These are phyloP conservation scores for Aaosphaeria pasadenensis DNA, from an alignment of 2,329 filamentous ascomycete species.

Conservation along the genomic window DNA sequence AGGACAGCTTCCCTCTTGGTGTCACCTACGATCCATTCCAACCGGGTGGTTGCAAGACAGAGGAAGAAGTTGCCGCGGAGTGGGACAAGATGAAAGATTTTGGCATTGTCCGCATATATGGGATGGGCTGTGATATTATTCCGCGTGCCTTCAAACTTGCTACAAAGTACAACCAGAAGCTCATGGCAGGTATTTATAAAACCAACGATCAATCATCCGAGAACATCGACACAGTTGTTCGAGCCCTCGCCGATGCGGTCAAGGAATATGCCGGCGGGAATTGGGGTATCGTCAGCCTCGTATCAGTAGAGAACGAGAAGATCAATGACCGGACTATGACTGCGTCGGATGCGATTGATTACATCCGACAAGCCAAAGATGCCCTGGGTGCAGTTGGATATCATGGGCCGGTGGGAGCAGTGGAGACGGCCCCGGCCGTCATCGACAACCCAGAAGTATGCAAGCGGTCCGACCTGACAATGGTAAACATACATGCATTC, in stretches of 20 bases:
- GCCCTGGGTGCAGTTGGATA: constrained; percentile 64
- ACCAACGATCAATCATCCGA: constrained; percentile 39
- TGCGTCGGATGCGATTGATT: constrained; percentile 54
- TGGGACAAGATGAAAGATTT: constrained; percentile 60
- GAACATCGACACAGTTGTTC: constrained; percentile 50
- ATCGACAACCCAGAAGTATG: constrained; percentile 68
- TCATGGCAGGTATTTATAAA: constrained; percentile 74
- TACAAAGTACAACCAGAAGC: constrained; percentile 61
- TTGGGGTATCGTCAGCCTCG: constrained; percentile 68
- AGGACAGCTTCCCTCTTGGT: constrained; percentile 20
- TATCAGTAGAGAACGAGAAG: constrained; percentile 78
- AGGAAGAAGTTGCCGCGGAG: constrained; percentile 62
- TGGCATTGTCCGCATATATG: constrained; percentile 71
- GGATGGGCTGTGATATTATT: constrained; percentile 74
- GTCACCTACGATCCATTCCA: constrained; percentile 34
- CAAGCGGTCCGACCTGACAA: constrained; percentile 71
- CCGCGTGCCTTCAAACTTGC: constrained; percentile 61
- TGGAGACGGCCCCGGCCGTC: constrained; percentile 74
- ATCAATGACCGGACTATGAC: constrained; percentile 56
- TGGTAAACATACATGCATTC: constrained; percentile 80
- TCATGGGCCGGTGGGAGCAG: constrained; percentile 69
- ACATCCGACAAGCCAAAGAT: constrained; percentile 56
- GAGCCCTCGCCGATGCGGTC: constrained; percentile 59
- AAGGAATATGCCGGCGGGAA: constrained; percentile 45
- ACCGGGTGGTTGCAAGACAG: constrained; percentile 59